These are phyloP conservation scores for Coelastrella sp. DNA, from an alignment of 139 green algal species.

Conservation along the genomic window DNA sequence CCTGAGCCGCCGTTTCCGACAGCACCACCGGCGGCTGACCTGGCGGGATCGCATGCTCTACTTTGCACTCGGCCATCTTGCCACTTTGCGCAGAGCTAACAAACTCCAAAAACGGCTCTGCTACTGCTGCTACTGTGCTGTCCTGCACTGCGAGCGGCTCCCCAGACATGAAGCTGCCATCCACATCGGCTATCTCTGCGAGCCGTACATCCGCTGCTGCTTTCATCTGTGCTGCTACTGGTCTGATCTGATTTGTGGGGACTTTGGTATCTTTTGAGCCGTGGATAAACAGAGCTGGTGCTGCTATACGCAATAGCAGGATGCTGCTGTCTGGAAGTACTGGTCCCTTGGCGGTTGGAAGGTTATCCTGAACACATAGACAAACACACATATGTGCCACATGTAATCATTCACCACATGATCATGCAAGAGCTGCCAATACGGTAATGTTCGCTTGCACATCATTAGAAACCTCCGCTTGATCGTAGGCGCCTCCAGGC, in stretches of 20 bases:
- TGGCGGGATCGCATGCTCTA: slow-evolving; percentile 24
- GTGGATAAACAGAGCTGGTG: slow-evolving; percentile 60
- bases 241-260: neutral
- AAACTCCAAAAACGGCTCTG: slow-evolving; percentile 34
- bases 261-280: neutral
- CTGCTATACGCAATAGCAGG: slow-evolving; percentile 53
- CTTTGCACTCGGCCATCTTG: slow-evolving; percentile 44
- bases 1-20: slow-evolving; percentile 11
- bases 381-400: neutral
- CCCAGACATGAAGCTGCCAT: slow-evolving; percentile 21
- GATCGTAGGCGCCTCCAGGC: too few species aligned
- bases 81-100: neutral
- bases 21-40: neutral
- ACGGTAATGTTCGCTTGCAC: too few species aligned
- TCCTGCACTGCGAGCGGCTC: slow-evolving; percentile 19
- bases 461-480: too few species aligned
- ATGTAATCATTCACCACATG: too few species aligned
- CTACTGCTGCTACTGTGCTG: neutral
- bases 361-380: slow-evolving; percentile 48
- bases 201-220: neutral
- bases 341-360: slow-evolving; percentile 53
- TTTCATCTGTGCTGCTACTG: slow-evolving; percentile 38
- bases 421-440: too few species aligned
- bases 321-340: slow-evolving; percentile 51
- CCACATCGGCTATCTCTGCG: slow-evolving; percentile 11